phyloP scores from a whole-genome alignment of 208 protist species.

The Herpetomonas tarakana region DNA sequence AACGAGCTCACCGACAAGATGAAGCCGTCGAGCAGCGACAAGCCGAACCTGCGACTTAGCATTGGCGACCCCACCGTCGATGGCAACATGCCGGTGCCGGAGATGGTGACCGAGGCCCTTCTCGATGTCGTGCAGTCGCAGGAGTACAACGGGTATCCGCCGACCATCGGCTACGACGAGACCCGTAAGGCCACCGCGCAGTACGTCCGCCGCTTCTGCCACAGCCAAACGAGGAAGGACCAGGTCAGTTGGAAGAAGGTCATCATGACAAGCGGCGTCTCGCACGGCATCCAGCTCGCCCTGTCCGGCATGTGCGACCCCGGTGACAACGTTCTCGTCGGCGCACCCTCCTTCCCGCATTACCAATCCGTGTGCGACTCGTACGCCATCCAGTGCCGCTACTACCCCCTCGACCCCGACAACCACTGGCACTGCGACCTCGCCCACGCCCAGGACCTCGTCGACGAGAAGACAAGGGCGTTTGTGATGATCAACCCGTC shows the following conservation, averaged over 20 bases:
- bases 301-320: slow-evolving; percentile 72
- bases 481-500: slow-evolving; percentile 95
- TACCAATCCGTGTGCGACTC: slow-evolving; percentile 88
- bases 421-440: slow-evolving; percentile 92
- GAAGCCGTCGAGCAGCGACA: slow-evolving; percentile 50
- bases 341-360: slow-evolving; percentile 90
- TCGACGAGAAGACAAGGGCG: slow-evolving; percentile 78
- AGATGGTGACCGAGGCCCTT: slow-evolving; percentile 45
- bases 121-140: slow-evolving; percentile 38
- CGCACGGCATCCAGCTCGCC: slow-evolving; percentile 87
- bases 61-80: slow-evolving; percentile 77
- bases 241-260: slow-evolving; percentile 58
- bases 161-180: slow-evolving; percentile 42
- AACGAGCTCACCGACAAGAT: slow-evolving; percentile 83
- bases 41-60: slow-evolving; percentile 37
- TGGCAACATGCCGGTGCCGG: slow-evolving; percentile 63
- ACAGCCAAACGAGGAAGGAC: slow-evolving; percentile 24
- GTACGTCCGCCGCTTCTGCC: slow-evolving; percentile 42
- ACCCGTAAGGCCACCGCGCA: slow-evolving; percentile 51
- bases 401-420: slow-evolving; percentile 81
- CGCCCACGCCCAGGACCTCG: slow-evolving; percentile 54
- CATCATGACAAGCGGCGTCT: slow-evolving; percentile 80
- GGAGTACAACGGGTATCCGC: slow-evolving; percentile 79
- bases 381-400: slow-evolving; percentile 70
- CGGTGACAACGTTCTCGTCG: slow-evolving; percentile 92